Conservation (phyloP, 352 stramenopile genomes). For the Thalassiosira delicatula region DNA sequence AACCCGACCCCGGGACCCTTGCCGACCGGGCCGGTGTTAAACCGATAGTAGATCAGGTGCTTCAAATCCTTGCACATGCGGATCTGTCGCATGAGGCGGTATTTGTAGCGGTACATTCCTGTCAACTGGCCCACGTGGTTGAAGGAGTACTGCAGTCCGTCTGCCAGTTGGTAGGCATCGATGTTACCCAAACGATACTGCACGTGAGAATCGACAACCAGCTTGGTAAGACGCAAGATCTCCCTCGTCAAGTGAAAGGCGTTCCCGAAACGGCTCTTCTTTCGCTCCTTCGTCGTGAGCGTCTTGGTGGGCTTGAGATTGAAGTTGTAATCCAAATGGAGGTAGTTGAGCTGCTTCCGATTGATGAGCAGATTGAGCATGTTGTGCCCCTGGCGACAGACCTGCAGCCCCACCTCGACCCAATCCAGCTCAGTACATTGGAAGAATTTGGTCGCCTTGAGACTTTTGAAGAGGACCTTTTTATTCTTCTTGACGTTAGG, state of each 20-base stretch:
- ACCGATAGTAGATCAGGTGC: conserved; percentile 99
- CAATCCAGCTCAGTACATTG: conserved; percentile 99
- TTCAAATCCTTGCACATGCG: conserved; percentile 99
- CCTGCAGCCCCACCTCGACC: conserved; percentile 97
- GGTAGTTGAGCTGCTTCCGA: conserved; percentile 99
- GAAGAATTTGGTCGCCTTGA: conserved; percentile 99
- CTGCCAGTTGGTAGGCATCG: conserved; percentile 98
- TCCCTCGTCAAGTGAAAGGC: conserved; percentile 94
- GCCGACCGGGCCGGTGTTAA: conserved; percentile 99
- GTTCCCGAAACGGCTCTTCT: conserved; percentile 93
- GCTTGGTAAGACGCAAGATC: conserved; percentile 98
- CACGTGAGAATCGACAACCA: conserved; percentile 99
- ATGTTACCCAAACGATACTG: conserved; percentile 99
- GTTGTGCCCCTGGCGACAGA: conserved; percentile 99
- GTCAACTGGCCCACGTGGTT: conserved; percentile 99
- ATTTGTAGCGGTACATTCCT: conserved; percentile 99
- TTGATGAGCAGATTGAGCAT: conserved; percentile 99
- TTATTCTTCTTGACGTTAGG: conserved; percentile 94
- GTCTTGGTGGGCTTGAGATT: conserved; percentile 99
- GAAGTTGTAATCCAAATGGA: conserved; percentile 99
- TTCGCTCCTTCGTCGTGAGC: conserved; percentile 99
- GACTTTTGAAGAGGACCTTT: conserved; percentile 97
- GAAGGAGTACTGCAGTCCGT: conserved; percentile 99
- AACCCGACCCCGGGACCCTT: conserved; percentile 99
- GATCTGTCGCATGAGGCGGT: conserved; percentile 87